Evolutionary conservation across 2,329 filamentous ascomycete species (phyloP).

Genomic region (Stachybotrys elegans): DNA sequence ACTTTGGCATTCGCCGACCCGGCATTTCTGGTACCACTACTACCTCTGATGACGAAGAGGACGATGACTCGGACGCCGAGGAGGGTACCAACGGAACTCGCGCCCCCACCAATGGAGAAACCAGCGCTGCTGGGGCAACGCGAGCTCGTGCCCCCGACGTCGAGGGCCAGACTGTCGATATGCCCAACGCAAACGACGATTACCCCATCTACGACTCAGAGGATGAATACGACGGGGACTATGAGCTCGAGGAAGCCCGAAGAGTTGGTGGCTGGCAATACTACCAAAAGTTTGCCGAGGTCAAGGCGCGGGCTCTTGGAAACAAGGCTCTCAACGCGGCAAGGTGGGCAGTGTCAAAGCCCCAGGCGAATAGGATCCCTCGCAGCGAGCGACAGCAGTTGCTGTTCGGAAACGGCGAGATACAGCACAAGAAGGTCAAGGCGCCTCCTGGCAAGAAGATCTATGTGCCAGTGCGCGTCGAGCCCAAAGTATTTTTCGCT

Average conservation of each 20-base stretch:
- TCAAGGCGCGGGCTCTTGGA: conserved; percentile 37
- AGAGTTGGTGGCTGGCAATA: conserved; percentile 74
- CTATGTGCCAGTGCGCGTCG: conserved; percentile 90
- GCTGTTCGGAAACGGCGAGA: conserved; percentile 50
- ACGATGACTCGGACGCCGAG: conserved; percentile 68
- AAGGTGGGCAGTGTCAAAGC: conserved; percentile 48
- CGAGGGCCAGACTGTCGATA: conserved; percentile 74
- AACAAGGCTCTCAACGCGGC: conserved; percentile 38
- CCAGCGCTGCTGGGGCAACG: conserved; percentile 29
- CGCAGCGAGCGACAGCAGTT: conserved; percentile 47
- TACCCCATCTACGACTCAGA: conserved; percentile 85
- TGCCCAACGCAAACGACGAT: conserved; percentile 57
- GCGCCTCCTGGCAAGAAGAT: conserved; percentile 85
- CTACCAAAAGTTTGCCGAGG: conserved; percentile 53
- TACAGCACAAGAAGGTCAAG: conserved; percentile 57
- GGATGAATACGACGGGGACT: conserved; percentile 71
- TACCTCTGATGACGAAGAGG: conserved; percentile 71
- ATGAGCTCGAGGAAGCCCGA: conserved; percentile 72
- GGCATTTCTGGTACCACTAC: conserved; percentile 71
- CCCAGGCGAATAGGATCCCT: conserved; percentile 51
- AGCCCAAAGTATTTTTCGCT: conserved; percentile 97
- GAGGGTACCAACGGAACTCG: conserved; percentile 21
- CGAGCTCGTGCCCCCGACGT: conserved; percentile 53
- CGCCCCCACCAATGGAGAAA: conserved; percentile 25
- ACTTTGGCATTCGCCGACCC: conserved; percentile 84